Conservation (phyloP, 2,329 filamentous ascomycete genomes). For the Penicillium thymicola region DNA sequence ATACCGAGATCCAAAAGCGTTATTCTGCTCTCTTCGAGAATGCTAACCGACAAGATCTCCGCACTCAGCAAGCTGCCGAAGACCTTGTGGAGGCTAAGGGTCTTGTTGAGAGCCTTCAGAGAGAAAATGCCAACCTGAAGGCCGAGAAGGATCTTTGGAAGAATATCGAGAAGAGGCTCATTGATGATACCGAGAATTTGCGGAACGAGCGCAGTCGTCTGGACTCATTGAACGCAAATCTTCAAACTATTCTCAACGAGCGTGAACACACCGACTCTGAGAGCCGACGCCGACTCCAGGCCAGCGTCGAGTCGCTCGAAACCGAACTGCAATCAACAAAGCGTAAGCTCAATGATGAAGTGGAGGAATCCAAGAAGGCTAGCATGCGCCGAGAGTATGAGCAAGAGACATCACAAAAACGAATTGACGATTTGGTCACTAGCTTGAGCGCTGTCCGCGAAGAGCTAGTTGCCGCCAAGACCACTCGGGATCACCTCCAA, state of each 20-base stretch:
- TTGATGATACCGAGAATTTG: conserved; percentile 80
- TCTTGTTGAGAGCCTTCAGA: conserved; percentile 78
- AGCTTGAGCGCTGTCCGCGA: conserved; percentile 78
- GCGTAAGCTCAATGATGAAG: conserved; percentile 76
- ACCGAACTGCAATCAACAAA: conserved; percentile 73
- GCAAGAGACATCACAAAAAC: conserved; percentile 78
- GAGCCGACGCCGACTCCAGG: conserved; percentile 72
- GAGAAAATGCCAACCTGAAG: conserved; percentile 88
- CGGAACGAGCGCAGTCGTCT: conserved; percentile 80
- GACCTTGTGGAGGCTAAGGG: conserved; percentile 85
- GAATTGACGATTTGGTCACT: conserved; percentile 85
- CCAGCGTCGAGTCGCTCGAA: conserved; percentile 74
- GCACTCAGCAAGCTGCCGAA: conserved; percentile 86
- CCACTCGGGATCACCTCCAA: conserved; percentile 83
- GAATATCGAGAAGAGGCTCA: conserved; percentile 82
- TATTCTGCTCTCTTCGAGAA: conserved; percentile 73
- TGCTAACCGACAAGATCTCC: conserved; percentile 83
- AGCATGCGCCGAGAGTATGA: conserved; percentile 87
- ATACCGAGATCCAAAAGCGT: conserved; percentile 80
- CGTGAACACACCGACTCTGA: conserved; percentile 82
- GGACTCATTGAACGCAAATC: conserved; percentile 75
- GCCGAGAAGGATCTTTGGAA: conserved; percentile 95
- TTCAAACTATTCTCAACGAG: conserved; percentile 89
- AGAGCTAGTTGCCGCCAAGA: conserved; percentile 81
- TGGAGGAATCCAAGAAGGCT: conserved; percentile 79